Evolutionary conservation across 208 protist species (phyloP).

Genomic region (Wallacemonas sp.): DNA sequence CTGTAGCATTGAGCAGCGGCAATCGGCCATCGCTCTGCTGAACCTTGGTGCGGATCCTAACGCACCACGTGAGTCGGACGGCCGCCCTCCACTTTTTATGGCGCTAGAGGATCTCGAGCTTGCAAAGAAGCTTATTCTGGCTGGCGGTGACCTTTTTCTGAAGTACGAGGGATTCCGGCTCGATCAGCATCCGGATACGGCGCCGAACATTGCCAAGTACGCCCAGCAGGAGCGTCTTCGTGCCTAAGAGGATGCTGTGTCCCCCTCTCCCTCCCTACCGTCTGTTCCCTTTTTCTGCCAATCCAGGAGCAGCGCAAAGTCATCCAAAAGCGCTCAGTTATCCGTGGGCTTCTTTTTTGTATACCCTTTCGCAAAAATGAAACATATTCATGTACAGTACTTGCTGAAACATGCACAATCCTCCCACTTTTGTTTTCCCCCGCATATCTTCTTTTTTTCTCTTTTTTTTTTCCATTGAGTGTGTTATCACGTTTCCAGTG

Average conservation of each 20-base stretch:
- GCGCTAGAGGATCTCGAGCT: slow-evolving; percentile 70
- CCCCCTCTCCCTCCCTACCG: slow-evolving; percentile 7
- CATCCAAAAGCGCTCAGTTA: no score
- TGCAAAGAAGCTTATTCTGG: slow-evolving; percentile 62
- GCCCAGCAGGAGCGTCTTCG: slow-evolving; percentile 12
- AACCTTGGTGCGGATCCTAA: slow-evolving; percentile 79
- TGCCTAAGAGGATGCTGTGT: slow-evolving; percentile 1
- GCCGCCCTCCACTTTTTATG: slow-evolving; percentile 86
- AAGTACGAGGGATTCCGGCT: slow-evolving; percentile 75
- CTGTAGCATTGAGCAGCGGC: slow-evolving; percentile 55
- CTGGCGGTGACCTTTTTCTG: slow-evolving; percentile 66
- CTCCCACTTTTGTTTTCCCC: slow-evolving; percentile 9
- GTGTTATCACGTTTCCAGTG: not conserved
- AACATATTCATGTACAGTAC: no score
- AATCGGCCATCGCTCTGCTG: slow-evolving; percentile 57
- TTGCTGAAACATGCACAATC: no score
- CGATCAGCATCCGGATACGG: slow-evolving; percentile 78
- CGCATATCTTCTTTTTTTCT: slow-evolving; percentile 8
- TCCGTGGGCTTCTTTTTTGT: no score
- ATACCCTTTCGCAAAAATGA: no score
- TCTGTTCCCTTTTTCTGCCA: no score
- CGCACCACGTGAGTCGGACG: slow-evolving; percentile 55
- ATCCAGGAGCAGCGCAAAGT: no score
- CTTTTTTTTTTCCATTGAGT: not conserved
- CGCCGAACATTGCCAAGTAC: slow-evolving; percentile 58